A percentile compares a stretch with the other conserved stretches of the same genome.
Conservation (phyloP, 2,329 filamentous ascomycete species). For the Karstenula rhodostoma region DNA sequence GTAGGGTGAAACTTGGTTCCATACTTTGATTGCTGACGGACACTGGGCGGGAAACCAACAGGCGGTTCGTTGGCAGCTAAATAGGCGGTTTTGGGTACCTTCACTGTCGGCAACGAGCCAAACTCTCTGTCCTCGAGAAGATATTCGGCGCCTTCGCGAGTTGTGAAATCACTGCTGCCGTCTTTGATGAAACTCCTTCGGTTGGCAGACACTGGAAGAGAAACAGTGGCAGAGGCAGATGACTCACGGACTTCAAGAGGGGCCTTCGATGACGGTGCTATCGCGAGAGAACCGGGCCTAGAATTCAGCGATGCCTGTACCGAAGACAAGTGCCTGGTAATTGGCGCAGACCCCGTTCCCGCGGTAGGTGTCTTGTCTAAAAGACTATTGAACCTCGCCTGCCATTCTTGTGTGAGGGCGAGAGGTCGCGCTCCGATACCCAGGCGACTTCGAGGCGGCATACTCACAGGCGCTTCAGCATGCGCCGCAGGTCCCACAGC, state of each 20-base stretch:
- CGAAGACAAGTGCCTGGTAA: slow-evolving; percentile 19
- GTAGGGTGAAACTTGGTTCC: slow-evolving; percentile 1
- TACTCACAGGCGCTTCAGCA: slow-evolving; percentile 50
- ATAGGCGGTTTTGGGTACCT: slow-evolving; percentile 41
- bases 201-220: slow-evolving; percentile 61
- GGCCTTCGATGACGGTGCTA: slow-evolving; percentile 71
- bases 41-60: slow-evolving; percentile 30
- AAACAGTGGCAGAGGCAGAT: slow-evolving; percentile 70
- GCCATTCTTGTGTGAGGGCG: slow-evolving; percentile 68
- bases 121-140: slow-evolving; percentile 58
- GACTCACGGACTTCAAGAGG: slow-evolving; percentile 62
- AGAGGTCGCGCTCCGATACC: slow-evolving; percentile 48
- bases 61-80: slow-evolving; percentile 43
- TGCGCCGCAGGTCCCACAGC: slow-evolving; percentile 47
- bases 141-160: slow-evolving; percentile 50
- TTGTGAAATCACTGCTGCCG: slow-evolving; percentile 45
- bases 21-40: slow-evolving; percentile 23
- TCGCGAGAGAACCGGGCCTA: slow-evolving; percentile 60
- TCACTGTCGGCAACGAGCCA: slow-evolving; percentile 54
- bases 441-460: slow-evolving; percentile 43
- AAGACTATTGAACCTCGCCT: slow-evolving; percentile 83
- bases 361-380: slow-evolving; percentile 65
- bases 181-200: slow-evolving; percentile 36
- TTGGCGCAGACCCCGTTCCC: slow-evolving; percentile 34
- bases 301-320: slow-evolving; percentile 46